Conservation (phyloP, 495 filamentous ascomycete genomes). For the Lepidopterella palustris region DNA sequence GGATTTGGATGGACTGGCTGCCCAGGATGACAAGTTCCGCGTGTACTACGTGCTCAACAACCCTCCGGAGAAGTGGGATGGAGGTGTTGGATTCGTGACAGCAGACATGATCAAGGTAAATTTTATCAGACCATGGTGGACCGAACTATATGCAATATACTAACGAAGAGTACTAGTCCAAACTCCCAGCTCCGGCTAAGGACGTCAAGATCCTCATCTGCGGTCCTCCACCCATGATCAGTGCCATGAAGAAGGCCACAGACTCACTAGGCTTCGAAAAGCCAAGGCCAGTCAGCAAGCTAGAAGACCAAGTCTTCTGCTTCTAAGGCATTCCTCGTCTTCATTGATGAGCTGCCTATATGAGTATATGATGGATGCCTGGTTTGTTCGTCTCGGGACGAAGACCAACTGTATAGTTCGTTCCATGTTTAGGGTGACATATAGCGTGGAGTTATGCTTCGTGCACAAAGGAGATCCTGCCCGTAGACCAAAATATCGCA, state of each 20-base stretch:
- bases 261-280: slow-evolving; percentile 85
- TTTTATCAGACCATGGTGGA: slow-evolving; percentile 8
- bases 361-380: too few relatives aligned
- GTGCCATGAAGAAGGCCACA: slow-evolving; percentile 93
- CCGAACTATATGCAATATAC: background rate
- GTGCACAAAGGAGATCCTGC: too few relatives aligned
- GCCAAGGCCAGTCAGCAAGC: slow-evolving; percentile 88
- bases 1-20: slow-evolving; percentile 71
- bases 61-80: slow-evolving; percentile 82
- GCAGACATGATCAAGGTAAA: slow-evolving; percentile 89
- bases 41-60: slow-evolving; percentile 96
- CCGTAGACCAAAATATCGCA: too few relatives aligned
- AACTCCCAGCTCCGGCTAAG: slow-evolving; percentile 69
- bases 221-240: slow-evolving; percentile 93
- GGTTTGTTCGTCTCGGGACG: too few relatives aligned
- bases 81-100: slow-evolving; percentile 89
- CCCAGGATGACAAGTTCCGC: slow-evolving; percentile 70
- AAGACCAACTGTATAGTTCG: too few relatives aligned
- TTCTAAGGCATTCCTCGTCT: too few relatives aligned
- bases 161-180: slow-evolving; percentile 48
- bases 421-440: too few relatives aligned
- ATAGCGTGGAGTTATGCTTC: too few relatives aligned
- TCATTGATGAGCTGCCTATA: too few relatives aligned
- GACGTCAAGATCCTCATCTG: slow-evolving; percentile 97
- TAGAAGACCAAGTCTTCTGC: slow-evolving; percentile 96